These are phyloP conservation scores for Cystobasidium onofrii DNA, from an alignment of 768 basidiomycete genomes.

Conservation along the genomic window DNA sequence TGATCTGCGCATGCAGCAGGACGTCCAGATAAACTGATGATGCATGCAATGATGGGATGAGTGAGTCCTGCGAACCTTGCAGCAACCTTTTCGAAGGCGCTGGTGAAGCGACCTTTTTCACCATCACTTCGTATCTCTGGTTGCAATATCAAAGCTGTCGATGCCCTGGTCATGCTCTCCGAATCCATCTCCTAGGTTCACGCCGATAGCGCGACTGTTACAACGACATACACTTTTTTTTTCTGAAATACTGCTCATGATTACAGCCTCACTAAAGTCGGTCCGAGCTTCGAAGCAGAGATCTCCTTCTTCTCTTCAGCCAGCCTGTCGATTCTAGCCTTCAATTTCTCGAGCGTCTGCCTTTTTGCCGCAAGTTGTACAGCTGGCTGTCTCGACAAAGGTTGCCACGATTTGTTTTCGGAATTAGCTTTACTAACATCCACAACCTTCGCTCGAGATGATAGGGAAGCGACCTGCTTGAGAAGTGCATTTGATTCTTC, in stretches of 20 bases:
- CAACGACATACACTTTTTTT: neutral
- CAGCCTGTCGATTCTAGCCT: constrained; percentile 16
- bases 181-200: too few relatives aligned
- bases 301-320: constrained; percentile 6
- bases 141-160: too few relatives aligned
- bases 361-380: constrained; percentile 38
- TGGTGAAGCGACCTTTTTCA: too few relatives aligned
- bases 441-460: constrained; percentile 72
- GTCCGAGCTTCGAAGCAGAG: neutral
- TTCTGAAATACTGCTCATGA: neutral
- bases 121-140: too few relatives aligned
- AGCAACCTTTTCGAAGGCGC: too few relatives aligned
- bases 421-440: constrained; percentile 52
- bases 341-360: constrained; percentile 23
- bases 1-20: too few relatives aligned
- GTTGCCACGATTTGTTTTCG: constrained; percentile 18
- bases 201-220: neutral
- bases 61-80: too few relatives aligned
- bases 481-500: constrained; percentile 79
- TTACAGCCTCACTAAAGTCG: neutral
- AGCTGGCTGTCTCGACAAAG: constrained; percentile 29
- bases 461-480: constrained; percentile 77
- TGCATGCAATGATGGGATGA: too few relatives aligned
- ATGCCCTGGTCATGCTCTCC: too few relatives aligned
- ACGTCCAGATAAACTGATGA: too few relatives aligned